Conservation (phyloP, 1,284 basidiomycete species). For the Trametes pubescens region DNA sequence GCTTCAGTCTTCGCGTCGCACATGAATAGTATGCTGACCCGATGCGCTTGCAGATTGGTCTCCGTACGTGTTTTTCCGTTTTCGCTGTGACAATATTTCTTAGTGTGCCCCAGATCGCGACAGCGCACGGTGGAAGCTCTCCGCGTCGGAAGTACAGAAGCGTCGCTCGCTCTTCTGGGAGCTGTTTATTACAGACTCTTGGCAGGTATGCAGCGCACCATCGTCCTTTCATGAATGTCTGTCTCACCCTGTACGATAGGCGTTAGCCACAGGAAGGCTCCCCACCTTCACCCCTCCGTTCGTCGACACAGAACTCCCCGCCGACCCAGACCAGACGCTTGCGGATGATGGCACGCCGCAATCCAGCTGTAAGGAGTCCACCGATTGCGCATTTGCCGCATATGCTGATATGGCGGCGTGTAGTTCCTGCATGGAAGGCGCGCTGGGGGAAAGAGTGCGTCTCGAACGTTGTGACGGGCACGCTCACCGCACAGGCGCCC, state of each 20-base stretch:
- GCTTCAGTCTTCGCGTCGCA: too few species aligned
- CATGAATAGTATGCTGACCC: neutral
- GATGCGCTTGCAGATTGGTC: slow-evolving; percentile 36
- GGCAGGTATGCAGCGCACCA: slow-evolving; percentile 40
- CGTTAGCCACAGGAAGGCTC: slow-evolving; percentile 41
- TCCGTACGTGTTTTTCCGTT: slow-evolving; percentile 36
- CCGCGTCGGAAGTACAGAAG: slow-evolving; percentile 49
- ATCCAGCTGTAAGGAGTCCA: slow-evolving; percentile 38
- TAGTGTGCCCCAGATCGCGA: slow-evolving; percentile 47
- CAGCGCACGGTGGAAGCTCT: slow-evolving; percentile 50
- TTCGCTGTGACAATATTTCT: neutral
- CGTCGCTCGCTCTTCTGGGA: slow-evolving; percentile 57
- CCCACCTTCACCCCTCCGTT: slow-evolving; percentile 41
- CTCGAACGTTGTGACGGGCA: slow-evolving; percentile 68
- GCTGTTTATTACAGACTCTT: slow-evolving; percentile 50
- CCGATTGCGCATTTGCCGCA: neutral
- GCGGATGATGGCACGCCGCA: slow-evolving; percentile 40
- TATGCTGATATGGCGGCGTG: neutral
- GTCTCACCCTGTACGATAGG: slow-evolving; percentile 25
- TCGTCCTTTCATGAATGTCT: neutral
- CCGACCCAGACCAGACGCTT: slow-evolving; percentile 39
- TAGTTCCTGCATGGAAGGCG: slow-evolving; percentile 79
- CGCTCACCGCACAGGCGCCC: slow-evolving; percentile 68
- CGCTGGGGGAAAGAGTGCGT: slow-evolving; percentile 74
- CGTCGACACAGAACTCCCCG: slow-evolving; percentile 43